A percentile compares a stretch with the other conserved stretches of the same genome.
These are phyloP conservation scores for Ceratocystis papillata DNA, from an alignment of 2,329 filamentous ascomycete genomes.

Conservation along the genomic window DNA sequence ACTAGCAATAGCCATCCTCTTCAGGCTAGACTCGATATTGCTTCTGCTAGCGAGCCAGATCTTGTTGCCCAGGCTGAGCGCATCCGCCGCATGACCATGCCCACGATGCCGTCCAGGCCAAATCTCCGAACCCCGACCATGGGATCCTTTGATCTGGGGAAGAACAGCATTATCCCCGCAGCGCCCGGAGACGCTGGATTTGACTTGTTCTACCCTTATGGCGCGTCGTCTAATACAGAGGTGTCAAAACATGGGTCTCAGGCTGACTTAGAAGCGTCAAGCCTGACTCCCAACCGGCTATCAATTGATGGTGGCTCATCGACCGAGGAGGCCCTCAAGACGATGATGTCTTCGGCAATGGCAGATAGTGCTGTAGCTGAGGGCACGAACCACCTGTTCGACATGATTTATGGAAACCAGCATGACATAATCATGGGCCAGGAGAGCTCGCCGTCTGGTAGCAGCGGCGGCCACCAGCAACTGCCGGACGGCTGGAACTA, in stretches of 20 bases:
- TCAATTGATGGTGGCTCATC: neutral
- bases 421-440: conserved; percentile 6
- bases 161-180: conserved; percentile 12
- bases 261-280: neutral
- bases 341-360: conserved; percentile 10
- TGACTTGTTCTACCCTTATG: conserved; percentile 14
- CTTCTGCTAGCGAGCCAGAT: conserved; percentile 44
- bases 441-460: conserved; percentile 1
- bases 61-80: conserved; percentile 47
- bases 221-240: neutral
- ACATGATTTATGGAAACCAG: conserved; percentile 21
- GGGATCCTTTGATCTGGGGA: neutral
- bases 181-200: conserved; percentile 10
- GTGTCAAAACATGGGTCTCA: neutral
- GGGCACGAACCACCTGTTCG: conserved; percentile 11
- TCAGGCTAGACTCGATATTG: conserved; percentile 20
- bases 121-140: neutral
- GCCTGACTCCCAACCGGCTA: neutral
- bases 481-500: conserved; percentile 13
- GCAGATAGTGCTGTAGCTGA: conserved; percentile 7
- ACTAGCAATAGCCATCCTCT: conserved; percentile 19
- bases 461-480: neutral
- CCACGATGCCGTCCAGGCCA: conserved; percentile 30
- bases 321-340: conserved; percentile 6
- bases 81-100: conserved; percentile 46